Base-by-base conservation (phyloP, 1,284 basidiomycete species). In the Exsudoporus floridanus region DNA sequence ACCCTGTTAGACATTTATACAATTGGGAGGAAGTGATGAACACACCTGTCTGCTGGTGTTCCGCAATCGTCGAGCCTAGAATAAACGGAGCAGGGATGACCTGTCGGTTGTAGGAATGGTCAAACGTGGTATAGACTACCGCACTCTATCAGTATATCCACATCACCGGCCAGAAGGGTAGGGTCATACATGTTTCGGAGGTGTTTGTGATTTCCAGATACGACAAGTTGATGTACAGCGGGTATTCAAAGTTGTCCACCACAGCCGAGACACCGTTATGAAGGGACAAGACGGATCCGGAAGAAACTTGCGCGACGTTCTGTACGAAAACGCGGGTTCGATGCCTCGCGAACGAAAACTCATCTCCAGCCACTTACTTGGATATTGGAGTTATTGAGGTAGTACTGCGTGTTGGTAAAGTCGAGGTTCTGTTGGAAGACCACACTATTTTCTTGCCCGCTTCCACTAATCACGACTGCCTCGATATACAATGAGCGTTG, bases 31-130 rank as follows among this genome's bases (percentile, higher is more conserved):
- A 18, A 31, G 5, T 16, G 19, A 33, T 7, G 57, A 18, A 7
- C 77, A 60, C 58, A 83, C 84, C 70, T 21, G 85, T 76, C 34
- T 77, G 65, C 63, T 90, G 88, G 34, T 73, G 78, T 53, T 84
- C 78, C 4, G 66, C 55, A 34, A 85, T 88, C 7, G 76, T 79
- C 4, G 82, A 84, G 6, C 76, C 76, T 1, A 81, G 65, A 46
- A 81, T 77, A 59, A 86, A 81, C 2, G 85, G 83, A 39, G 75
- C 74, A 1, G 86, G 85, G 14, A 78, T 64, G 34, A 84, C 69
- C 14, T 73, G 71, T 18, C 86, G 80, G 50, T 81, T 69, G 62
- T 88, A 90, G 1, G 82, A 84, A 62, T 89, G 87, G 60, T 90
- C 85, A 57, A 90, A 78, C 8, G 66, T 62, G 2, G 79, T 73